Evolutionary conservation across 371 early-diverging fungal species (phyloP), one percentile per base, ranked within the genome.

Genomic region (Mortierella sp.): DNA sequence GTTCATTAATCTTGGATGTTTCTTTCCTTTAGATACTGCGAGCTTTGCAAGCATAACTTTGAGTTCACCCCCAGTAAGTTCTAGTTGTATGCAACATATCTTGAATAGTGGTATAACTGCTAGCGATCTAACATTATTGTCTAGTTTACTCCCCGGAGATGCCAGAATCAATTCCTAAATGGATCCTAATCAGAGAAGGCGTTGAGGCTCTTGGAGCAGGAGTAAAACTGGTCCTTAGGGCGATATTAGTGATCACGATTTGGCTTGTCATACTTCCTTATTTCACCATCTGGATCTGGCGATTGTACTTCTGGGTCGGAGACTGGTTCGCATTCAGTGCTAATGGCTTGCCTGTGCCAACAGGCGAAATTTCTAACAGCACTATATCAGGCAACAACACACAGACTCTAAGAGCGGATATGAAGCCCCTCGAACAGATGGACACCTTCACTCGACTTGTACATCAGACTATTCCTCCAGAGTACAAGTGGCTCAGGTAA

Each of bases 251-350:
- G 0, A 85, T 85, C 6, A 83, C 74, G 11, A 89, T 95, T 15
- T 97, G 97, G 97, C 87, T 96, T n/a, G 84, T 95, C 32, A 70
- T 92, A 40, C 87, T 97, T 33, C 97, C 97, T 5, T 94, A 92
- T 75, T 83, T 94, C 38, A 93, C 96, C 2, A 87, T 94, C 19
- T 94, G 94, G 93, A 88, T 92, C 4, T 94, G 93, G 93, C 87
- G 96, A 38, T 86, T 94, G 55, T 94, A 92, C 76, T 94, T 93
- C 68, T 94, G 92, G 90, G 88, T 88, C 65, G 94, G 93, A 1
- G 90, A 92, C 67, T 83, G 68, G 33, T 76, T 91, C 41, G 89
- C 87, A 6, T 77, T 78, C 60, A 76, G 65, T 2, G 64, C 83
- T 21, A 86, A 80, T 28, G 84, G 84, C 4, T 67, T 77, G 33